phyloP scores from a whole-genome alignment of 768 basidiomycete genomes.

The Tricholoma sp. region DNA sequence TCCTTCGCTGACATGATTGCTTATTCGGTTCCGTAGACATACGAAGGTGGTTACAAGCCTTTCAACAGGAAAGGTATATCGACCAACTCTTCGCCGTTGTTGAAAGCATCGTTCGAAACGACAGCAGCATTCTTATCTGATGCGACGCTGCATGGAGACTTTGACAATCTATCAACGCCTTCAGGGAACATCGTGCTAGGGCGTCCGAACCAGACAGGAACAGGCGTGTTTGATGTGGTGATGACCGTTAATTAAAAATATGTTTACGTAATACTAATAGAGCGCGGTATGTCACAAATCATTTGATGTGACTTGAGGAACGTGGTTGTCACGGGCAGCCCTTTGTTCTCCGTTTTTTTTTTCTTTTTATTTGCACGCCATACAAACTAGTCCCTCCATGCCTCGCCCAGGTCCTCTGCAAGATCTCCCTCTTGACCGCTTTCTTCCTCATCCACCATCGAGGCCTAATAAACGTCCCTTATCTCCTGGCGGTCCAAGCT shows the following conservation, averaged over 20 bases:
- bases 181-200: slow-evolving; percentile 92
- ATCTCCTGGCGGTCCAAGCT: slow-evolving; percentile 46
- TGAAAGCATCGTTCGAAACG: slow-evolving; percentile 98
- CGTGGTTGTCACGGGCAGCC: slow-evolving; percentile 3
- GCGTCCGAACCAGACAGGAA: slow-evolving; percentile 84
- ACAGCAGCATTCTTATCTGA: slow-evolving; percentile 92
- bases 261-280: slow-evolving; percentile 4
- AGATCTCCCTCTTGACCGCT: slow-evolving; percentile 56
- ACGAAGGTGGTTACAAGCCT: slow-evolving; percentile 95
- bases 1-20: background rate
- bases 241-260: slow-evolving; percentile 35
- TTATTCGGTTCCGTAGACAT: slow-evolving; percentile 57
- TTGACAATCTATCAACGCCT: slow-evolving; percentile 86
- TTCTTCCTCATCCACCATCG: slow-evolving; percentile 30
- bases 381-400: slow-evolving; percentile 17
- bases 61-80: slow-evolving; percentile 97
- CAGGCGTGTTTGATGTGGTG: slow-evolving; percentile 88
- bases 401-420: slow-evolving; percentile 49
- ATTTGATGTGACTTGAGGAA: slow-evolving; percentile 9
- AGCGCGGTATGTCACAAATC: slow-evolving; percentile 18
- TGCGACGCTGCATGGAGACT: slow-evolving; percentile 92
- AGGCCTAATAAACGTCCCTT: slow-evolving; percentile 54
- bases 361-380: too few species aligned
- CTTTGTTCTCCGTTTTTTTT: background rate
- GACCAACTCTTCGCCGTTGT: slow-evolving; percentile 87